Base-by-base conservation (phyloP, 75 land plant genomes). In the Azolla pinnata region DNA sequence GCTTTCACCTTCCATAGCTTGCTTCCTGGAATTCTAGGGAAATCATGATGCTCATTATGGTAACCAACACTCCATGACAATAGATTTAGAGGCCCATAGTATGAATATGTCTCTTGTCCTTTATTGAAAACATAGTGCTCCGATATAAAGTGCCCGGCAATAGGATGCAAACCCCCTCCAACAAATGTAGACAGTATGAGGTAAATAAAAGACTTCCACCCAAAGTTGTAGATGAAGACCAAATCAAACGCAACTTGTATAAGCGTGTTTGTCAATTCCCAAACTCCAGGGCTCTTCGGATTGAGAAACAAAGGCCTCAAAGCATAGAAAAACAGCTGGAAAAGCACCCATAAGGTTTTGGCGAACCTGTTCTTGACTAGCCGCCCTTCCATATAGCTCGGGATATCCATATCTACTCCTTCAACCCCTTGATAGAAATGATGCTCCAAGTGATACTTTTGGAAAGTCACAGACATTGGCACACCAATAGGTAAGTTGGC, bases 31-130 rank as follows among this genome's bases (percentile, higher is more conserved):
- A 88, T 92, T 50, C 96, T 73, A 0, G 96, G 97, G 62, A 92
- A 92, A 57, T 92, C 97, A 78, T 92, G 97, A 63, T 92, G 97
- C 76, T 92, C 97, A 67, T 85, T 86, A 60, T 92, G 97, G 68
- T 89, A 92, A 1, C 97, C 97, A 4, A 92, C 97, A 60, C 68
- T 70, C 97, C 97, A 92, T 44, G 97, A 83, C 46, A 92, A 29
- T 17, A 88, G 60, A 64, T 92, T 92, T 16, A 92, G 64, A 8
- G 97, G 97, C 25, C 97, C 97, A 60, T 92, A 92, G 64, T 92
- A 92, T 19, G 97, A 92, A 45, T 92, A 92, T 3, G 97, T 92
- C 63, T 92, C 97, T 60, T 92, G 97, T 4, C 82, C 79, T 10
- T 92, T 85, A 8, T 80, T 64, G 68, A 92, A 92, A 2, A 92